Conservation (phyloP, 202 grass and related monocot genomes). For the Saccharum hybrid region DNA sequence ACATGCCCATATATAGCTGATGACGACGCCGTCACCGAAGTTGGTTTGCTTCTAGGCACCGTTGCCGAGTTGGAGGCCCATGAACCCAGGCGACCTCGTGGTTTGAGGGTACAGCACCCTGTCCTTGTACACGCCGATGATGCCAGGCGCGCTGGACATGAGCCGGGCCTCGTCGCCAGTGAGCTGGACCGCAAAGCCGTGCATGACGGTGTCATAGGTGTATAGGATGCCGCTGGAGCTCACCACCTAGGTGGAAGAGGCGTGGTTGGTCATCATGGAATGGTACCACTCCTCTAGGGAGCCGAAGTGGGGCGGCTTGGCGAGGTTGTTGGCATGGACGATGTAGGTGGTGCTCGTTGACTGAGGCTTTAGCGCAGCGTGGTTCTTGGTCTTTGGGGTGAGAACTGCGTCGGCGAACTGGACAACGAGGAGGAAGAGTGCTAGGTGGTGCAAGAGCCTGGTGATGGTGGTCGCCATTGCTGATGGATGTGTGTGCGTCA, state of each 20-base stretch:
- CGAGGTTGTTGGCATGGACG: constrained; percentile 45
- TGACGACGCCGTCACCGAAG: constrained; percentile 17
- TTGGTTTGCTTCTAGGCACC: constrained; percentile 36
- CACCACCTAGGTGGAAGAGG: not conserved
- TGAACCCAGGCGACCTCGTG: constrained; percentile 55
- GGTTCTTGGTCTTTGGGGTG: not conserved
- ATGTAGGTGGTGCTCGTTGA: constrained; percentile 44
- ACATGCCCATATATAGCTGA: too few species aligned
- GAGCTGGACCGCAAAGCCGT: constrained; percentile 54
- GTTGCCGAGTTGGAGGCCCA: constrained; percentile 39
- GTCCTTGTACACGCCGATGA: constrained; percentile 38
- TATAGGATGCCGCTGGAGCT: constrained; percentile 45
- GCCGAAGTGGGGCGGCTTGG: constrained; percentile 46
- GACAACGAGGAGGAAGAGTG: constrained; percentile 16
- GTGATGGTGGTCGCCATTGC: constrained; percentile 30
- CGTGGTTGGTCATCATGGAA: constrained; percentile 42
- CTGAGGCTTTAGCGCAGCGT: not conserved
- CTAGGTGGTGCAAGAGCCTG: not conserved
- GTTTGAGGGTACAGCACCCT: constrained; percentile 18
- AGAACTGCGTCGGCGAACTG: not conserved
- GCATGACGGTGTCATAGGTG: constrained; percentile 49
- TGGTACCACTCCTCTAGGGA: constrained; percentile 54
- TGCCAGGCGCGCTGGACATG: constrained; percentile 27
- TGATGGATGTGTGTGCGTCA: not conserved
- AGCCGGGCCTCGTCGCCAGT: constrained; percentile 37